Conservation (phyloP, 345 rosid genomes). For the Bretschneidera sinensis region DNA sequence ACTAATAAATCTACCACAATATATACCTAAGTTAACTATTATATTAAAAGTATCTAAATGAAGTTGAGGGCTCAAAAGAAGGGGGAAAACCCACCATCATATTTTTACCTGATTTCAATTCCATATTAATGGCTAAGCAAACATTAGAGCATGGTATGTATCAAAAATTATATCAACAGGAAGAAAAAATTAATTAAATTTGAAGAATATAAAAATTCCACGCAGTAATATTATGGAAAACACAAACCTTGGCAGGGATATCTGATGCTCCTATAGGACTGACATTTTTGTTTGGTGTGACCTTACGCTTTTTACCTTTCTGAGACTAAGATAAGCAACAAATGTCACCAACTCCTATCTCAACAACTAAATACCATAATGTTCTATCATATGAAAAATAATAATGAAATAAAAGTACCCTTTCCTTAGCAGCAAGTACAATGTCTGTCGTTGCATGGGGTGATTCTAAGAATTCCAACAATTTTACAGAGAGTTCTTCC, state of each 20-base stretch:
- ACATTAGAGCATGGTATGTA: no score
- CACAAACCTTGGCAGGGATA: slow-evolving; percentile 62
- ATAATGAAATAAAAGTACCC: slow-evolving; percentile 38
- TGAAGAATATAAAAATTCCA: no score
- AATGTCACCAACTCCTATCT: slow-evolving; percentile 15
- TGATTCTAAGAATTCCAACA: slow-evolving; percentile 87
- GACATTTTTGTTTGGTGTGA: slow-evolving; percentile 33
- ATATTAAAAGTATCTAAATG: no score
- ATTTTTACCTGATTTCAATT: no score
- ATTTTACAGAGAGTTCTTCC: slow-evolving; percentile 85
- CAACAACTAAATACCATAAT: neutral
- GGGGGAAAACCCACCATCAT: no score
- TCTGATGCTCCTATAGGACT: slow-evolving; percentile 51
- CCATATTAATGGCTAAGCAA: no score
- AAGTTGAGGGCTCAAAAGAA: no score
- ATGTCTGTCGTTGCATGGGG: slow-evolving; percentile 77
- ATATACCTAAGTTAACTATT: no score
- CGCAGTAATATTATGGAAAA: slow-evolving; percentile 6
- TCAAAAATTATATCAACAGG: no score
- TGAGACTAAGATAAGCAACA: slow-evolving; percentile 25
- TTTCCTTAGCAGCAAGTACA: slow-evolving; percentile 77
- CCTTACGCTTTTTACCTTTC: slow-evolving; percentile 70
- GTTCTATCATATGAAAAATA: neutral
- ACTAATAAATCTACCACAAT: no score
- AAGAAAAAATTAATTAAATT: no score